Conservation (phyloP, 371 early-diverging fungal genomes). For the Blakeslea trispora region DNA sequence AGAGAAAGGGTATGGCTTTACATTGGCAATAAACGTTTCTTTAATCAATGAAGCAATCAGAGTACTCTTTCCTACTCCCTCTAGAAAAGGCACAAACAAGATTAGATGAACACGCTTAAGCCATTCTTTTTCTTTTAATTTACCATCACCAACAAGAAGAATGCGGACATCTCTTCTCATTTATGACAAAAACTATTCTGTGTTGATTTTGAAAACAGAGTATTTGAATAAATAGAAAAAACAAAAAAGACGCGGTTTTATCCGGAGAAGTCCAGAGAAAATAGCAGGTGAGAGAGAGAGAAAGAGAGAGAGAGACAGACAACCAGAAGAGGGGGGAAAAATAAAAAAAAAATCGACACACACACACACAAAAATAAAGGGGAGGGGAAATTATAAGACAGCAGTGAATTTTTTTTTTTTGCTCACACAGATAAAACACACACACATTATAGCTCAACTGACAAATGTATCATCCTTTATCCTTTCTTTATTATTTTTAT, state of each 20-base stretch:
- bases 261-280: neutral
- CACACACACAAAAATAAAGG: neutral
- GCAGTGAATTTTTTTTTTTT: too few species aligned
- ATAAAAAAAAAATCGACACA: too few species aligned
- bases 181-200: neutral
- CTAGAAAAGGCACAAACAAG: conserved; percentile 45
- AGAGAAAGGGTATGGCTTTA: too few species aligned
- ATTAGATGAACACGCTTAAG: neutral
- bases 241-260: neutral
- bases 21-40: conserved; percentile 91
- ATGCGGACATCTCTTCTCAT: conserved; percentile 93
- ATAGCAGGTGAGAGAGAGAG: too few species aligned
- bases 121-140: neutral
- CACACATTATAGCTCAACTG: too few species aligned
- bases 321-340: neutral
- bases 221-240: neutral
- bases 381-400: neutral
- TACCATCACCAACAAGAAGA: conserved; percentile 90
- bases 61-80: conserved; percentile 95
- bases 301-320: neutral
- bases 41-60: conserved; percentile 94
- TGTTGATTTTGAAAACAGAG: too few species aligned
- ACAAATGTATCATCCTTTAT: too few species aligned
- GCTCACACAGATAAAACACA: too few species aligned
- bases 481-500: too few species aligned